Conservation (phyloP, 768 basidiomycete species). For the Clitopilus hobsonii region DNA sequence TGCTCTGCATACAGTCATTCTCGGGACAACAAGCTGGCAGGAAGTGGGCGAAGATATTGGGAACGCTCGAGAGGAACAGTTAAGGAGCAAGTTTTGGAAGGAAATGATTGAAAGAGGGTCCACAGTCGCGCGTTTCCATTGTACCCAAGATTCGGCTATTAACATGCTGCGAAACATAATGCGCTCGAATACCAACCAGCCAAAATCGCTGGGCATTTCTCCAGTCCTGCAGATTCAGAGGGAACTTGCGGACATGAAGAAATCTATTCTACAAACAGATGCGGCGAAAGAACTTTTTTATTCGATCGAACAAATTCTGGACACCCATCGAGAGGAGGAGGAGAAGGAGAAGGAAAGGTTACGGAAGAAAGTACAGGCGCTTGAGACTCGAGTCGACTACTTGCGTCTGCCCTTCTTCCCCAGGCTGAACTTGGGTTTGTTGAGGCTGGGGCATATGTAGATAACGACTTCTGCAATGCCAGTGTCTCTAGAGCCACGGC, state of each 20-base stretch:
- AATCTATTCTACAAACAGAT: conserved; percentile 1
- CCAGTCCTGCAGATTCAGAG: conserved; percentile 13
- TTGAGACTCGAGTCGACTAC: background rate
- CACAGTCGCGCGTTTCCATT: too few species aligned
- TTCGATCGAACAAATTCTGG: conserved; percentile 1
- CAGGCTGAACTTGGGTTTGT: too few species aligned
- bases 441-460: too few species aligned
- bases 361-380: background rate
- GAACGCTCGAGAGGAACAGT: background rate
- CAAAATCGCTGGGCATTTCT: too few species aligned
- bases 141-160: too few species aligned
- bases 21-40: conserved; percentile 30
- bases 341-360: background rate
- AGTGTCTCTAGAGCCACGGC: too few species aligned
- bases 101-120: background rate
- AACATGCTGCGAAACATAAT: too few species aligned
- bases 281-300: conserved; percentile 1
- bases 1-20: conserved; percentile 17
- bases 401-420: background rate
- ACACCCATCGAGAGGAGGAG: background rate
- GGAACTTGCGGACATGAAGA: conserved; percentile 10
- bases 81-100: too few species aligned
- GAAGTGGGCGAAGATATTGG: conserved; percentile 7
- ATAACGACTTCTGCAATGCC: too few species aligned
- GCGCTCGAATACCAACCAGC: too few species aligned